Evolutionary conservation across 2,329 filamentous ascomycete species (phyloP).

Genomic region (Onygenales sp.): DNA sequence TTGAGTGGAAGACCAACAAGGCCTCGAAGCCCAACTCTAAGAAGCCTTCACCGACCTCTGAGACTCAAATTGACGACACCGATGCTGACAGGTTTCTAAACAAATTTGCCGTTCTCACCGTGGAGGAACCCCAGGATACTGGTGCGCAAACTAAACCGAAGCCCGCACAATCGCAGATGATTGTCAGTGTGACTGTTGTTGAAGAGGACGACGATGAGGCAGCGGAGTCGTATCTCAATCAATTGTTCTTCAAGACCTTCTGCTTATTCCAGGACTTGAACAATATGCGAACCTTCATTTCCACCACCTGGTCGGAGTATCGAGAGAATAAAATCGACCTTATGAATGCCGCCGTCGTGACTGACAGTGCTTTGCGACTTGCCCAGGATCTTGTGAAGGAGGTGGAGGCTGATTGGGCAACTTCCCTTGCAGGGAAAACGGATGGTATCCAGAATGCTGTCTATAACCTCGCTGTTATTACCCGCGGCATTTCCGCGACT

Average conservation of each 20-base stretch:
- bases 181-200: constrained; percentile 19
- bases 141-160: constrained; percentile 19
- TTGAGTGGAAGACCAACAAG: constrained; percentile 14
- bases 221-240: constrained; percentile 11
- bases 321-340: constrained; percentile 12
- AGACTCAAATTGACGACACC: neutral
- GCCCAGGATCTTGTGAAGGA: constrained; percentile 8
- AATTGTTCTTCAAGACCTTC: constrained; percentile 4
- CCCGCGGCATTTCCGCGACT: no score
- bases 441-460: constrained; percentile 6
- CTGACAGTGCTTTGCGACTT: constrained; percentile 19
- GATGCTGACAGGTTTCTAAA: constrained; percentile 12
- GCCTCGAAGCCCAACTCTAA: neutral
- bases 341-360: constrained; percentile 16
- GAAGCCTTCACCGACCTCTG: neutral
- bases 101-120: constrained; percentile 25
- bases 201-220: constrained; percentile 23
- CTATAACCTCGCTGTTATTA: constrained; percentile 3
- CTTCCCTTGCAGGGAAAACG: constrained; percentile 7
- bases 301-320: constrained; percentile 16
- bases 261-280: constrained; percentile 15
- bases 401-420: constrained; percentile 7
- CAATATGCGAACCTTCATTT: constrained; percentile 12
- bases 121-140: constrained; percentile 32
- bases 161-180: constrained; percentile 6